Conservation (phyloP, 805 yeast species). For the Wickerhamiella occidentalis region DNA sequence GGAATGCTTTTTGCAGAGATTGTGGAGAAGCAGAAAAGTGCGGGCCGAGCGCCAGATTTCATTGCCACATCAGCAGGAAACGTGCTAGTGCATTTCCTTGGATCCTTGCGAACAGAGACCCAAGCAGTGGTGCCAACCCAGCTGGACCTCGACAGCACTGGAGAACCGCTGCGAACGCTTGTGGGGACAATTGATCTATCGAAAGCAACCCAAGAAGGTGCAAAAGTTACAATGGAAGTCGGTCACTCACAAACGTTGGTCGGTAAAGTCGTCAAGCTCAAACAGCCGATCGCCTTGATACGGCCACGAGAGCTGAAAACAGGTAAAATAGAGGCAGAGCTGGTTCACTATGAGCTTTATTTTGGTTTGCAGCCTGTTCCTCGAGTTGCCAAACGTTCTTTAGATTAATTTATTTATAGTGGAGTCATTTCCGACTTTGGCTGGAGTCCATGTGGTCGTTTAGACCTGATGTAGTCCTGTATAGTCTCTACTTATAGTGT, state of each 20-base stretch:
- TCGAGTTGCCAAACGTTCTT: background rate
- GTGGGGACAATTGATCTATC: constrained; percentile 15
- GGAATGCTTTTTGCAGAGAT: constrained; percentile 1
- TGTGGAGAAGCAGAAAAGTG: background rate
- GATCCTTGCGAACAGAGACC: background rate
- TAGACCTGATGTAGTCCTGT: too few species aligned
- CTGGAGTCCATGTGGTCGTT: too few species aligned
- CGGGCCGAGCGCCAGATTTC: background rate
- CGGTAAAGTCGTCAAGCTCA: constrained; percentile 18
- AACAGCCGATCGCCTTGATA: constrained; percentile 18
- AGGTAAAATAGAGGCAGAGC: constrained; percentile 2
- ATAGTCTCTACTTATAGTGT: too few species aligned
- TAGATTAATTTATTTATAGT: background rate
- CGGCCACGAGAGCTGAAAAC: background rate
- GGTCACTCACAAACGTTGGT: constrained; percentile 18
- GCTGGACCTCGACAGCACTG: constrained; percentile 5
- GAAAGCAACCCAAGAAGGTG: constrained; percentile 13
- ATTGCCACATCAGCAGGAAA: constrained; percentile 6
- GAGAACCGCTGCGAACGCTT: background rate
- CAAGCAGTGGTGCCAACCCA: constrained; percentile 7
- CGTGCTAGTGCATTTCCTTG: constrained; percentile 6
- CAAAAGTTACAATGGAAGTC: constrained; percentile 14
- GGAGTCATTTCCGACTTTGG: too few species aligned
- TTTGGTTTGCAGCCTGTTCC: constrained; percentile 7
- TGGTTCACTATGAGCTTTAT: constrained; percentile 2